Conservation (phyloP, 805 yeast species). For the Kuraishia cidri region DNA sequence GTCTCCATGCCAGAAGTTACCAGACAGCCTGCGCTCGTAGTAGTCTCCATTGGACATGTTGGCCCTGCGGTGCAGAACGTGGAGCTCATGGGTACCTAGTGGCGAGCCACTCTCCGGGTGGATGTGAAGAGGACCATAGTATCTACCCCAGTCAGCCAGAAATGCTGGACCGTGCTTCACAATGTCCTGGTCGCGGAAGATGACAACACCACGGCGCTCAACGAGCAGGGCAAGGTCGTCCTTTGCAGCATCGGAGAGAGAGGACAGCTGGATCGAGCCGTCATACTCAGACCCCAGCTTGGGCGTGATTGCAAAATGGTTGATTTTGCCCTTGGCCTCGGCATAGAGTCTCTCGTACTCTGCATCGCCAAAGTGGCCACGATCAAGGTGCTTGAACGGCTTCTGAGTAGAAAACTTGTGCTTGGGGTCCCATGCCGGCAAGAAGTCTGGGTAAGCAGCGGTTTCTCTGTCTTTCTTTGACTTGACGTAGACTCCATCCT, state of each 20-base stretch:
- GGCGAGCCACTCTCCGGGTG: constrained; percentile 46
- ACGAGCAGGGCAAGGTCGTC: constrained; percentile 37
- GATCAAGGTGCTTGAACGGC: constrained; percentile 49
- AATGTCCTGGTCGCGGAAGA: constrained; percentile 38
- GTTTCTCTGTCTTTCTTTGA: constrained; percentile 27
- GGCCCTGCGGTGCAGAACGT: constrained; percentile 29
- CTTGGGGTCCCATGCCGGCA: constrained; percentile 63
- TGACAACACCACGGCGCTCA: constrained; percentile 37
- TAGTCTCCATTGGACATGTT: constrained; percentile 12
- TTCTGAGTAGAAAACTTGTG: constrained; percentile 39
- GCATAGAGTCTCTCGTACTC: constrained; percentile 36
- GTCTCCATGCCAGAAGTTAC: constrained; percentile 36
- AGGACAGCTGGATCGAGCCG: constrained; percentile 30
- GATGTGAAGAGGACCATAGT: constrained; percentile 35
- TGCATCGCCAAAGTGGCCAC: constrained; percentile 56
- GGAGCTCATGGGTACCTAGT: constrained; percentile 27
- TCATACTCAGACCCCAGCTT: constrained; percentile 30
- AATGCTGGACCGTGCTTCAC: constrained; percentile 24
- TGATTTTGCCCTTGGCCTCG: constrained; percentile 3
- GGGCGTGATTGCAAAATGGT: constrained; percentile 23
- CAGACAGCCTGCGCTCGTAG: constrained; percentile 19
- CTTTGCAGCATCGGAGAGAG: constrained; percentile 27
- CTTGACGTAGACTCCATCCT: constrained; percentile 36
- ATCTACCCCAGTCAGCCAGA: constrained; percentile 29
- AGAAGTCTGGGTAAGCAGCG: constrained; percentile 40